These are phyloP conservation scores for Mrakiaceae sp. DNA, from an alignment of 1,284 basidiomycete species.

Conservation along the genomic window DNA sequence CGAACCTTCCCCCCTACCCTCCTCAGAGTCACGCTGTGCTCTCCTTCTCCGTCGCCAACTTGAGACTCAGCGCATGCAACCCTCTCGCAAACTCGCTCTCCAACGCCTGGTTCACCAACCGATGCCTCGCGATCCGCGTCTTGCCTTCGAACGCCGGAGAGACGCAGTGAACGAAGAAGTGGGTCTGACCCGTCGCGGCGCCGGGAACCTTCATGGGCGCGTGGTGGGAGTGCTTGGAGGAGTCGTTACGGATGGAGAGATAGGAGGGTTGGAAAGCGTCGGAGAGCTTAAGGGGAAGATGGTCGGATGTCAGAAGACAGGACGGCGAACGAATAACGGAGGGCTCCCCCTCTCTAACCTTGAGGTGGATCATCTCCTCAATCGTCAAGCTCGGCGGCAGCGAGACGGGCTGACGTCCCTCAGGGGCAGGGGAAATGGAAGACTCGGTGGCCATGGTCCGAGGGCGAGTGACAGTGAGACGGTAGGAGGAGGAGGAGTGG, in stretches of 20 bases:
- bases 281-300: neutral
- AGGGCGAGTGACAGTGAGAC: too few species aligned
- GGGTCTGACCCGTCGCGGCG: constrained; percentile 20
- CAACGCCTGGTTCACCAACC: constrained; percentile 33
- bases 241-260: constrained; percentile 14
- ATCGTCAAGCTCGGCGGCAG: too few species aligned
- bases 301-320: too few species aligned
- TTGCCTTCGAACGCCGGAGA: constrained; percentile 30
- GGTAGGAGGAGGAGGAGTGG: too few species aligned
- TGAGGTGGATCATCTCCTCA: too few species aligned
- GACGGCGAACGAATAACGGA: too few species aligned
- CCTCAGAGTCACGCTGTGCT: neutral
- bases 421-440: too few species aligned
- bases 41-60: constrained; percentile 34
- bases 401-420: too few species aligned
- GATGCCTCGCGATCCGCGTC: constrained; percentile 33
- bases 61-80: constrained; percentile 35
- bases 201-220: constrained; percentile 14
- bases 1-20: too few species aligned
- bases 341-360: too few species aligned
- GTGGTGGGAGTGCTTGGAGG: constrained; percentile 14
- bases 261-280: neutral
- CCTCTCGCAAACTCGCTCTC: constrained; percentile 35
- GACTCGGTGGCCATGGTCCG: too few species aligned
- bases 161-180: constrained; percentile 35